Evolutionary conservation across 2,329 filamentous ascomycete species (phyloP), one percentile per base, ranked within the genome.

Genomic region (Septoria linicola): DNA sequence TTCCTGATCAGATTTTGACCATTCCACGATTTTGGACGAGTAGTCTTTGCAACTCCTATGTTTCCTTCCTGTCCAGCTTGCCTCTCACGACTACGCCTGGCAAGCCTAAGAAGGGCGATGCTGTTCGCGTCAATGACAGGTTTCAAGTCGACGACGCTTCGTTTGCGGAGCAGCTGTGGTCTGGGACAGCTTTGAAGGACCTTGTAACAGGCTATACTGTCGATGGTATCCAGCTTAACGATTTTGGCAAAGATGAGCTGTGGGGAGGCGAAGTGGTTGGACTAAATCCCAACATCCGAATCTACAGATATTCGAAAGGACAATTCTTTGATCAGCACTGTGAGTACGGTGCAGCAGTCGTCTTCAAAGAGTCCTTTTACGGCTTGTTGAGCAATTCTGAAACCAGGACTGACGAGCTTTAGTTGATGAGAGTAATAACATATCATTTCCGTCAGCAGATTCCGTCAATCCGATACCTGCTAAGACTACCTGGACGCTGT

Each of bases 311-410:
- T 70, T 81, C 79, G 1, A 81, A 85, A 59, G 89, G 88, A 0
- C 90, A 96, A 67, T 96, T 91, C 68, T 96, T 96, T 68, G 90
- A 90, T 65, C 85, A 88, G 63, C 92, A 96, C 68, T 96, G 89
- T 92, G 80, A 63, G 85, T 80, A 14, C 3, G 27, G 34, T 30
- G 7, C 25, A n/a, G n/a, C n/a, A n/a, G n/a, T n/a, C n/a, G n/a
- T n/a, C n/a, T n/a, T n/a, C n/a, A n/a, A n/a, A n/a, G n/a, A n/a
- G n/a, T 23, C 13, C n/a, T 20, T 16, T 27, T 37, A 10, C 34
- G 32, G 21, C 3, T 31, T 44, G 14, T 8, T 14, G 27, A 13
- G n/a, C 42, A 39, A 17, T 37, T 23, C 21, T 41, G 31, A 42
- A 11, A 31, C 30, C 8, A 17, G 19, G 14, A 21, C 43, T 46